Base-by-base conservation (phyloP, 2,329 filamentous ascomycete species). In the Bipolaris sorokiniana region DNA sequence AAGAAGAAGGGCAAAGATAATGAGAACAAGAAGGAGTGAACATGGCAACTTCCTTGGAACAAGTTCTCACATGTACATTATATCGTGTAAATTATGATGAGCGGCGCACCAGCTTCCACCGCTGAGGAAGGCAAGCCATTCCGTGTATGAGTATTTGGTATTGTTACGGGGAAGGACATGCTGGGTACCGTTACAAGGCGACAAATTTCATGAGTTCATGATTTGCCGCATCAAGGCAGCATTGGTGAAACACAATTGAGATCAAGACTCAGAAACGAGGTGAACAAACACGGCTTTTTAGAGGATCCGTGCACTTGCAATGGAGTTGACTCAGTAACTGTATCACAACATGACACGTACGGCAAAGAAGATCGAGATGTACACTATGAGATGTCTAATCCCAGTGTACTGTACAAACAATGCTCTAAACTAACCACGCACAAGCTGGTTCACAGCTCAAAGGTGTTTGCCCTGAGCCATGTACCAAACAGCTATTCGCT, bases 1-100 rank as follows among this genome's bases (percentile, higher is more conserved):
- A 75, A 76, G 69, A 74, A 72, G 61, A 68, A 69, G 58, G 67
- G 63, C 3, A 59, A 59, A 13, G 56, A 59, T 15, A 41, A 42
- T 18, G 59, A 62, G 10, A 38, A 20, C 26, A 70, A 71, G 54
- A 72, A 68, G 33, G 65, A 68, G 37, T 72, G 47, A 51, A 28
- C 23, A 18, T n/a, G 16, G 5, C 3, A 2, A 23, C 26, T 15
- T n/a, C 11, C 5, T 16, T 23, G 28, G 22, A 2, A 16, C 36
- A 22, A 44, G 37, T 7, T n/a, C 7, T 11, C 13, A 7, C 20
- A 15, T 50, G 34, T 54, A 49, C 36, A 46, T 11, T 26, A 54
- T 33, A 46, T 5, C 2, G n/a, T 58, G 56, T 55, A 55, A 11
- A 31, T 33, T 55, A 57, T 22, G 13, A 28, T 22, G 15, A 38